A percentile compares a stretch with the other conserved stretches of the same genome.
These are phyloP conservation scores for Coniosporium tulheliwenetii DNA, from an alignment of 2,329 filamentous ascomycete species.

Conservation along the genomic window DNA sequence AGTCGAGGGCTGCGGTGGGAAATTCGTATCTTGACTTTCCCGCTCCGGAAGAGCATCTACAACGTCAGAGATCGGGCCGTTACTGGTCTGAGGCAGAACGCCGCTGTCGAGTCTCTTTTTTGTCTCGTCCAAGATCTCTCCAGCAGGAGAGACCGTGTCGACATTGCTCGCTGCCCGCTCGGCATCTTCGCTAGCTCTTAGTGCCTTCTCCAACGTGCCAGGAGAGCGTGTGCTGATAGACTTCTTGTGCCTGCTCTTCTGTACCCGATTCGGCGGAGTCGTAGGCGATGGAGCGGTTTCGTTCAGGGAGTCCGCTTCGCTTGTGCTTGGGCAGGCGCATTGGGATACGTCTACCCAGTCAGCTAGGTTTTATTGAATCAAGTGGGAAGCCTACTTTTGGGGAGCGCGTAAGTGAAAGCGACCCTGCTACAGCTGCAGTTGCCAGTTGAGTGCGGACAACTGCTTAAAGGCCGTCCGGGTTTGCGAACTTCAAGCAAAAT, in stretches of 20 bases:
- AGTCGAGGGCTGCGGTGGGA: too few species aligned
- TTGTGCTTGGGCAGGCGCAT: too few species aligned
- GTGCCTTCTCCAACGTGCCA: too few species aligned
- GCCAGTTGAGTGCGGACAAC: slow-evolving; percentile 50
- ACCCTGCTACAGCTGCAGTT: slow-evolving; percentile 47
- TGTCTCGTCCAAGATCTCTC: too few species aligned
- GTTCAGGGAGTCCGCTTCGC: neutral
- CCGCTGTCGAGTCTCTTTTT: too few species aligned
- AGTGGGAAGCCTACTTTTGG: slow-evolving; percentile 26
- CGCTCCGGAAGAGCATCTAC: too few species aligned
- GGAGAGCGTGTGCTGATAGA: neutral
- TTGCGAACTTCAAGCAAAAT: slow-evolving; percentile 57
- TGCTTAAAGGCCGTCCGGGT: slow-evolving; percentile 53
- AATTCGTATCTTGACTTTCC: too few species aligned
- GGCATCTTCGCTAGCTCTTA: too few species aligned
- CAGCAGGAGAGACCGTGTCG: too few species aligned
- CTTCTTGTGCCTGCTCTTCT: neutral
- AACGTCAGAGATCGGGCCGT: too few species aligned
- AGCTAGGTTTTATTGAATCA: neutral
- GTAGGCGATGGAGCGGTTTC: neutral
- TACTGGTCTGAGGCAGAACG: too few species aligned
- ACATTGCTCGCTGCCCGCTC: too few species aligned
- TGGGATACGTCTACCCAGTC: neutral
- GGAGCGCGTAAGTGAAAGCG: slow-evolving; percentile 32
- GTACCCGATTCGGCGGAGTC: neutral